These are phyloP conservation scores for Phytophthora constricta DNA, from an alignment of 352 stramenopile species.

Conservation along the genomic window DNA sequence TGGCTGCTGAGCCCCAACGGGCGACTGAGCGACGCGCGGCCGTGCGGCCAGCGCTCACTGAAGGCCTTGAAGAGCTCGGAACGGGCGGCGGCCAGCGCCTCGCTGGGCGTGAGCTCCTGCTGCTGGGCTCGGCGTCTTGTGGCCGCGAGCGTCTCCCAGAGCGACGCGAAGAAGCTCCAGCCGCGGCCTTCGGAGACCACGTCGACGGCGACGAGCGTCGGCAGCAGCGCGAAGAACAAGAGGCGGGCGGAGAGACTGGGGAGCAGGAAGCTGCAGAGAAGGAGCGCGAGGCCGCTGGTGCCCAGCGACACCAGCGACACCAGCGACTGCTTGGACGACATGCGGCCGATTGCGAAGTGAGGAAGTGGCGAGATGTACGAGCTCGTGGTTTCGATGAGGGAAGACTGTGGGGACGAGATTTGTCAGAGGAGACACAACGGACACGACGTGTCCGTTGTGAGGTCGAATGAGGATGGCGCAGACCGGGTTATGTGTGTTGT, in stretches of 20 bases:
- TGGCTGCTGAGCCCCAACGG: slow-evolving; percentile 36
- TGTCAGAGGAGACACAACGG: too few species aligned
- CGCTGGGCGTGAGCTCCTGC: slow-evolving; percentile 14
- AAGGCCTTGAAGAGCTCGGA: slow-evolving; percentile 54
- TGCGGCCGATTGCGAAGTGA: slow-evolving; percentile 3
- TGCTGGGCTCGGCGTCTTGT: slow-evolving; percentile 10
- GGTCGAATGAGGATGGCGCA: too few species aligned
- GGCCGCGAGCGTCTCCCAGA: slow-evolving; percentile 45
- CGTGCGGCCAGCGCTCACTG: slow-evolving; percentile 50
- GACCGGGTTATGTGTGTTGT: too few species aligned
- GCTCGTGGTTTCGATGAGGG: not conserved
- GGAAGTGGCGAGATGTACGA: not conserved
- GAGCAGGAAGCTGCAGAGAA: slow-evolving; percentile 11
- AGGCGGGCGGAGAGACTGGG: slow-evolving; percentile 37
- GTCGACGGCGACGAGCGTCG: slow-evolving; percentile 48
- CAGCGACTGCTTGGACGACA: slow-evolving; percentile 46
- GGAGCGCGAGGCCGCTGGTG: slow-evolving; percentile 35
- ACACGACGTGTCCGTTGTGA: too few species aligned
- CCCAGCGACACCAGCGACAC: slow-evolving; percentile 29
- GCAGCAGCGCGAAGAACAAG: slow-evolving; percentile 62
- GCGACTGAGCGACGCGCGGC: slow-evolving; percentile 23
- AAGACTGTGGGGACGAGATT: too few species aligned
- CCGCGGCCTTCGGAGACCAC: slow-evolving; percentile 49
- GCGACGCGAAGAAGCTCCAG: slow-evolving; percentile 30
- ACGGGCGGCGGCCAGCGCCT: slow-evolving; percentile 39